These are phyloP conservation scores for Casuarina cunninghamiana DNA, from an alignment of 306 rosid species.

Conservation along the genomic window DNA sequence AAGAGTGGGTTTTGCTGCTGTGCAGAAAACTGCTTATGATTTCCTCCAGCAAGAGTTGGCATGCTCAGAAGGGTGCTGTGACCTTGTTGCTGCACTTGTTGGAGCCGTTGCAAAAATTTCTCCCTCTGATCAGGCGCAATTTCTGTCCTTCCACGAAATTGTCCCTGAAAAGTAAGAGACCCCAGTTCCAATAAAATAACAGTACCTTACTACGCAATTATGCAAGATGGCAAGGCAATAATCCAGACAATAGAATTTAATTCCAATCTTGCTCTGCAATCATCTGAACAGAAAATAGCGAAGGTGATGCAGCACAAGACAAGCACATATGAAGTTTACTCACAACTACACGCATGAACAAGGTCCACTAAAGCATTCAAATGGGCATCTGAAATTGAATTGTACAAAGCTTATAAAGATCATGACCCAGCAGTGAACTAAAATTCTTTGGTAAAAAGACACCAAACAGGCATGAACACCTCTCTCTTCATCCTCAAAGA, in stretches of 20 bases:
- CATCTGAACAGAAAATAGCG: neutral
- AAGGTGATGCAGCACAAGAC: neutral
- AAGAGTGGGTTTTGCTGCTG: constrained; percentile 84
- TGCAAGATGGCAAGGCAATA: constrained; percentile 7
- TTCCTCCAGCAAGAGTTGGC: constrained; percentile 79
- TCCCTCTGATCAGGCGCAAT: constrained; percentile 95
- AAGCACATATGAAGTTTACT: neutral
- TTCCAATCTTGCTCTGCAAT: neutral
- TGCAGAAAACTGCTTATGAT: constrained; percentile 76
- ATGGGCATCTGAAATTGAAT: neutral
- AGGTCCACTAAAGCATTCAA: neutral
- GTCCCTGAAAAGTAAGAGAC: constrained; percentile 51
- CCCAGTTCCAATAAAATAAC: constrained; percentile 25
- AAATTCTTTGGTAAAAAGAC: neutral
- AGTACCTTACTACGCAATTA: too few relatives aligned
- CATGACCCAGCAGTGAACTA: neutral
- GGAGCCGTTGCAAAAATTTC: constrained; percentile 88
- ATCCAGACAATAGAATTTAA: neutral
- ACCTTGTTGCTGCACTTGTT: constrained; percentile 96
- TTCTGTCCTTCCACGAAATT: constrained; percentile 94
- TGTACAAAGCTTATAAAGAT: neutral
- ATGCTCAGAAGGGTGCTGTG: constrained; percentile 73
- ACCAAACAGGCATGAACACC: neutral
- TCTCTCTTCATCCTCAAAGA: neutral
- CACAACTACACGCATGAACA: neutral